Evolutionary conservation across 2,329 filamentous ascomycete species (phyloP).

Genomic region (Stemphylium lycopersici): DNA sequence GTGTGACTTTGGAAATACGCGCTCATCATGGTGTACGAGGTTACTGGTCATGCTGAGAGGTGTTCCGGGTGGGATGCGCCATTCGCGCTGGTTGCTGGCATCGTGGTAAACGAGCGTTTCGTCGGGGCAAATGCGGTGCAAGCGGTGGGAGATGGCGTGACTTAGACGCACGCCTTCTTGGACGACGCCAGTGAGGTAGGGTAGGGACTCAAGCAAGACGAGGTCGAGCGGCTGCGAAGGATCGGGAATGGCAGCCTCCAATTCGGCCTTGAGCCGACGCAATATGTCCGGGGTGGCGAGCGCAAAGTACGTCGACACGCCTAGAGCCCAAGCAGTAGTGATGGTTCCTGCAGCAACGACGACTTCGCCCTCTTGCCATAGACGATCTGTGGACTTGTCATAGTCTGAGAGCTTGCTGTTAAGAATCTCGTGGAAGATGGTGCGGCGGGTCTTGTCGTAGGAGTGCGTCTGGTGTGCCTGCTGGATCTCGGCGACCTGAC

Average conservation of each 20-base stretch:
- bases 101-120: neutral
- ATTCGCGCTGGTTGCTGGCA: neutral
- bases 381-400: neutral
- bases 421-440: neutral
- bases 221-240: neutral
- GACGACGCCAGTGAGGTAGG: neutral
- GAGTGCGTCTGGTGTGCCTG: conserved; percentile 3
- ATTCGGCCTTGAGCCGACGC: neutral
- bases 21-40: neutral
- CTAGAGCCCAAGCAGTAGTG: conserved; percentile 2
- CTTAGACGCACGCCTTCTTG: neutral
- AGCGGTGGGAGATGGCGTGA: neutral
- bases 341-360: conserved; percentile 2
- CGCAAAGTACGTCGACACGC: neutral
- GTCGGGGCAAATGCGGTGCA: neutral
- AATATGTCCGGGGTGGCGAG: neutral
- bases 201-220: neutral
- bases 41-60: neutral
- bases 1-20: neutral
- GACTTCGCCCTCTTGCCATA: conserved; percentile 3
- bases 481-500: conserved; percentile 6
- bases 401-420: neutral
- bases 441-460: conserved; percentile 3
- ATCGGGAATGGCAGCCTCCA: neutral
- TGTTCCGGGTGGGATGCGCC: neutral